Conservation (phyloP, 1,139 yeast genomes). For the Eremothecium gossypii region DNA sequence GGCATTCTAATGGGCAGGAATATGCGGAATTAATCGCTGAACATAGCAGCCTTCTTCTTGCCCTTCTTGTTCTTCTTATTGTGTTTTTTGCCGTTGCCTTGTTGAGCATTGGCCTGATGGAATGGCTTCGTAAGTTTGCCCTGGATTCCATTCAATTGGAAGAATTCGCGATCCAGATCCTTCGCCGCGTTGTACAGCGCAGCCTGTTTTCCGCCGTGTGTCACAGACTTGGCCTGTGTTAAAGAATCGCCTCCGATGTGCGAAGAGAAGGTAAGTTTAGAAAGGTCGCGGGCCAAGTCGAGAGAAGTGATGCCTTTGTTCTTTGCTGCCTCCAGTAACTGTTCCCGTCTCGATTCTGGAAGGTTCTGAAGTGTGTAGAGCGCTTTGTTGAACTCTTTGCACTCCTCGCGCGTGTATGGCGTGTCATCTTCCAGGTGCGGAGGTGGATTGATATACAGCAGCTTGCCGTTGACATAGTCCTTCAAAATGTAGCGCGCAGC, state of each 20-base stretch:
- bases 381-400: conserved; percentile 60
- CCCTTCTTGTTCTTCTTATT: conserved; percentile 68
- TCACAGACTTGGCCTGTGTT: conserved; percentile 36
- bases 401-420: conserved; percentile 41
- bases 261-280: conserved; percentile 67
- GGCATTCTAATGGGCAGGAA: not conserved
- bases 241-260: conserved; percentile 48
- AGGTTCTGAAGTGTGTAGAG: conserved; percentile 55
- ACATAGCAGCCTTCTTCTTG: conserved; percentile 27
- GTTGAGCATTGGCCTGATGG: conserved; percentile 41
- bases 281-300: conserved; percentile 60
- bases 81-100: conserved; percentile 52
- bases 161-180: conserved; percentile 78
- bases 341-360: conserved; percentile 67
- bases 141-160: conserved; percentile 52
- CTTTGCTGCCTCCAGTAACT: conserved; percentile 52
- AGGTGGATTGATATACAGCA: conserved; percentile 81
- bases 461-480: conserved; percentile 89
- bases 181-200: conserved; percentile 68
- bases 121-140: conserved; percentile 66
- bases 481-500: conserved; percentile 89
- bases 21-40: conserved; percentile 8
- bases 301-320: conserved; percentile 48
- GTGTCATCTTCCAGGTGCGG: conserved; percentile 47
- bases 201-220: conserved; percentile 74